Evolutionary conservation across 805 yeast genomes (phyloP), one percentile per base, ranked within the genome.

Genomic region (Myxozyma udenii): DNA sequence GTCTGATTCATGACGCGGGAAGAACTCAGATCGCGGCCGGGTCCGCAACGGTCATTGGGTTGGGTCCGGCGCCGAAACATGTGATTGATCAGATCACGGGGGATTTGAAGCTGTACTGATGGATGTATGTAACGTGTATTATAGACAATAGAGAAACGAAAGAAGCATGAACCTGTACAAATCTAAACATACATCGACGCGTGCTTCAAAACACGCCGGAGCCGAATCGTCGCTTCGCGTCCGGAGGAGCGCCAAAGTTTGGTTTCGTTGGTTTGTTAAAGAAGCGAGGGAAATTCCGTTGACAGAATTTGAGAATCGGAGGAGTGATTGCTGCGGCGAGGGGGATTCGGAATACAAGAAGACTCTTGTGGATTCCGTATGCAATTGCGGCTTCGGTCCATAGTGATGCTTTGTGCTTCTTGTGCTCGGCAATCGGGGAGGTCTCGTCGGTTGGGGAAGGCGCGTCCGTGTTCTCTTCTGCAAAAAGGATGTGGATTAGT

Each of bases 1-100:
- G 82, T 58, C 78, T 87, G 4, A 88, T 93, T 35, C 95, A 85
- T 61, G 99, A 93, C 71, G 98, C 98, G 23, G 98, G 98, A 2
- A 78, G 97, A 62, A 91, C 98, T 0, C 97, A 93, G 67, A 81
- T 93, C 45, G 95, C 87, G n/a, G 85, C 96, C 4, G 98, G 98
- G 0, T 83, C 93, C 53, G 95, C 95, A 1, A 93, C 98, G 0
- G 98, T 93, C 1, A 71, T 93, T n/a, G 98, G 98, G 1, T 67
- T 93, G 24, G 99, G 99, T 0, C 99, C 99, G 1, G 98, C 96
- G 18, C 97, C 98, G 21, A 87, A 65, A 42, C 61, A 76, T 0
- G 81, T 84, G 0, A 68, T 91, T 54, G 96, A 93, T 66, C 80
- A 83, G 65, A 80, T 91, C 48, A 90, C 98, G 0, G 84, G 87